These are phyloP conservation scores for Boletus reticulatus DNA, from an alignment of 768 basidiomycete species.

Conservation along the genomic window DNA sequence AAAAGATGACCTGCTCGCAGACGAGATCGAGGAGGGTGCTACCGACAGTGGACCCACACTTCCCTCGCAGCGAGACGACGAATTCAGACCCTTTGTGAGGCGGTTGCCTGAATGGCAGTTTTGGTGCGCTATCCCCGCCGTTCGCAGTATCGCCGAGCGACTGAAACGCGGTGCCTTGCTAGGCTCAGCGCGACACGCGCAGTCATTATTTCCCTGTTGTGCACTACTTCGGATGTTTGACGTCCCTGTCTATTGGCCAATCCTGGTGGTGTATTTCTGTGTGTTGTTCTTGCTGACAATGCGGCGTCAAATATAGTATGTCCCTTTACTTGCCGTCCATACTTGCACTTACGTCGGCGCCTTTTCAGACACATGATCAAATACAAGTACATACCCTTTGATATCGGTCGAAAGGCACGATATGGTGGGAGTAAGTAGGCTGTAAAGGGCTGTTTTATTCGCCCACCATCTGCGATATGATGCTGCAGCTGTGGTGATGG, in stretches of 20 bases:
- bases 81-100: slow-evolving; percentile 96
- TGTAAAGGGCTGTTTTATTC: slow-evolving; percentile 6
- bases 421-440: slow-evolving; percentile 62
- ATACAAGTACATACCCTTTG: slow-evolving; percentile 96
- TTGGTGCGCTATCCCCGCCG: slow-evolving; percentile 52
- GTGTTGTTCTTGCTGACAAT: slow-evolving; percentile 93
- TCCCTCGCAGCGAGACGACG: slow-evolving; percentile 79
- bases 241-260: slow-evolving; percentile 99
- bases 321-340: background rate
- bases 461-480: slow-evolving; percentile 7
- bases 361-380: slow-evolving; percentile 93
- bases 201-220: slow-evolving; percentile 73
- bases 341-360: slow-evolving; percentile 7
- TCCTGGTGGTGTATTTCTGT: slow-evolving; percentile 95
- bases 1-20: slow-evolving; percentile 88
- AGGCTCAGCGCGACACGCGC: slow-evolving; percentile 94
- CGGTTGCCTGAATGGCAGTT: slow-evolving; percentile 96
- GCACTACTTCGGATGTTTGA: slow-evolving; percentile 89
- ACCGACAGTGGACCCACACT: slow-evolving; percentile 54
- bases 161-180: background rate
- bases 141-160: background rate
- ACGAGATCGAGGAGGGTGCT: slow-evolving; percentile 94
- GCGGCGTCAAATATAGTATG: slow-evolving; percentile 94
- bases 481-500: slow-evolving; percentile 12
- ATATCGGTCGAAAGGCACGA: slow-evolving; percentile 89